Evolutionary conservation across 495 filamentous ascomycete genomes (phyloP).

Genomic region (Penicillium crystallinum): DNA sequence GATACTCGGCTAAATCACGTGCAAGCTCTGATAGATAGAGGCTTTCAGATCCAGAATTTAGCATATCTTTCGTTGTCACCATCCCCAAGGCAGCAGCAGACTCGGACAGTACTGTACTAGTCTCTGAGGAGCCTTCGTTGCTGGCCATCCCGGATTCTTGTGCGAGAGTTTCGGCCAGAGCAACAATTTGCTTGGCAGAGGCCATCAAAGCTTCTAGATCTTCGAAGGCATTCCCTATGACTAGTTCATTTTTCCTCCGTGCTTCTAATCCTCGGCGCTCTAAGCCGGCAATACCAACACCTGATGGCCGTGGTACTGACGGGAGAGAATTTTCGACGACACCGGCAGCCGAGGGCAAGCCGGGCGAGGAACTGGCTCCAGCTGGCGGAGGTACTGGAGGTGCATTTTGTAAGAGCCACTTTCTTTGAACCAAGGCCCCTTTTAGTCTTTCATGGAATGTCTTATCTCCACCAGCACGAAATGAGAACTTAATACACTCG

Average conservation of each 20-base stretch:
- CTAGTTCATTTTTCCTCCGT: constrained; percentile 83
- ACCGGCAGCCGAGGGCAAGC: constrained; percentile 9
- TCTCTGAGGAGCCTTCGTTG: constrained; percentile 54
- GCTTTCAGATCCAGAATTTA: constrained; percentile 50
- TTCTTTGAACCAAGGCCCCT: constrained; percentile 79
- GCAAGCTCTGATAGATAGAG: constrained; percentile 74
- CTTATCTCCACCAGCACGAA: constrained; percentile 82
- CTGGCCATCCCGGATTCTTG: constrained; percentile 56
- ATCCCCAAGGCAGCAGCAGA: constrained; percentile 82
- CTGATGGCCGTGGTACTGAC: constrained; percentile 46
- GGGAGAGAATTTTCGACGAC: constrained; percentile 20
- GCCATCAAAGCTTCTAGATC: constrained; percentile 96
- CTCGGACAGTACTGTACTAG: constrained; percentile 70
- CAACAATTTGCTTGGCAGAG: constrained; percentile 91
- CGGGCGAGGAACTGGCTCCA: constrained; percentile 24
- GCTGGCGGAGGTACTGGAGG: constrained; percentile 78
- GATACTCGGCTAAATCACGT: constrained; percentile 85
- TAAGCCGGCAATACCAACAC: constrained; percentile 86
- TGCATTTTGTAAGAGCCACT: constrained; percentile 91
- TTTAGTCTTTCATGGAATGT: constrained; percentile 87
- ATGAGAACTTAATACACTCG: constrained; percentile 86
- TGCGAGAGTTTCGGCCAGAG: constrained; percentile 84
- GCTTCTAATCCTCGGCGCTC: constrained; percentile 78
- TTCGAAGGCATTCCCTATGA: constrained; percentile 93
- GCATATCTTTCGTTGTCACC: constrained; percentile 92